Base-by-base conservation (phyloP, 2,329 filamentous ascomycete species). In the Alternaria metachromatica region DNA sequence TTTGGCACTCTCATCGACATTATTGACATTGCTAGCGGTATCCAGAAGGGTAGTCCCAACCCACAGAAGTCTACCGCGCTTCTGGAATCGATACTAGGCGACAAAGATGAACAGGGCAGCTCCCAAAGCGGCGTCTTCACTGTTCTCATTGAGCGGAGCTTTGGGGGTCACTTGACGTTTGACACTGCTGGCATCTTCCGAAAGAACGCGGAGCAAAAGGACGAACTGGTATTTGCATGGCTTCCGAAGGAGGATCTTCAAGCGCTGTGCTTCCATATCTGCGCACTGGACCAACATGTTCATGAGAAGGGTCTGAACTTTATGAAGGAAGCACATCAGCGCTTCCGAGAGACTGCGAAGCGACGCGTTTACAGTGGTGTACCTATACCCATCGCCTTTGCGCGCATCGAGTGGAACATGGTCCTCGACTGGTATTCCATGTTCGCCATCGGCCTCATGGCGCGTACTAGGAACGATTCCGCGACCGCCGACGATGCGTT, bases 381-480 rank as follows among this genome's bases (percentile, higher is more conserved):
- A 21, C 76, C 79, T 2, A 65, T 80, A 4, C 64, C 71, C 1
- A 50, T 62, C 6, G 66, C 74, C 7, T 59, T 73, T 13, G 65
- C 61, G 4, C 75, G 89, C 50, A 84, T 87, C 10, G 84, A 87
- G 64, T 93, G 90, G 90, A 87, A 90, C 55, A 84, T 83, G 60
- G 85, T 89, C 56, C 83, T 93, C 8, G 87, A 88, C 63, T 89
- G 88, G 75, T 91, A 93, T 66, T 84, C 93, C 37, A 87, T 90
- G 55, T 84, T 93, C n/a, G 85, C 94, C 18, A 87, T 90, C 25
- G 89, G 90, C 4, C 86, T 96, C 55, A 85, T 91, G 59, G 85
- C 88, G 1, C 92, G 90, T 49, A 90, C 88, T 45, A 87, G 89
- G 54, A 91, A 89, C 45, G 88, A 93, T 64, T 94, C 91, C 89